These are phyloP conservation scores for Aspergillus sp. DNA, from an alignment of 2,329 filamentous ascomycete genomes.

Conservation along the genomic window DNA sequence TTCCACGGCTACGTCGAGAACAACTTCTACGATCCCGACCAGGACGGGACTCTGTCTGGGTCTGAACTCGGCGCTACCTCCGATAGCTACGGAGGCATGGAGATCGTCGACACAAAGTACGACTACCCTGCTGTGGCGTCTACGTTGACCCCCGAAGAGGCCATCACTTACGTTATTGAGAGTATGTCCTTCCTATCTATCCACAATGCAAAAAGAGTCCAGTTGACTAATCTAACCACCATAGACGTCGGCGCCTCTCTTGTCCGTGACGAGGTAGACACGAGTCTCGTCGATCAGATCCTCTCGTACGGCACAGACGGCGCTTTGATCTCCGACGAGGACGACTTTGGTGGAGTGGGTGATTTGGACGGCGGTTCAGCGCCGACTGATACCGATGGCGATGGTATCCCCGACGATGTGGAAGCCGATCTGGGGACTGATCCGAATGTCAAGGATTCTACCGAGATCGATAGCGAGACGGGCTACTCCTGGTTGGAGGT, in stretches of 20 bases:
- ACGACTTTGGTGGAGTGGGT: conserved; percentile 14
- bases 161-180: conserved; percentile 12
- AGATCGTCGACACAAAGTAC: conserved; percentile 13
- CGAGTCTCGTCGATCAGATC: conserved; percentile 12
- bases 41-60: conserved; percentile 52
- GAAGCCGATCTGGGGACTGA: conserved; percentile 17
- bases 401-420: conserved; percentile 18
- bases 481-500: conserved; percentile 19
- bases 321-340: conserved; percentile 18
- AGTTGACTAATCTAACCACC: neutral
- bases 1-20: conserved; percentile 55
- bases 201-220: neutral
- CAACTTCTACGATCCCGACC: conserved; percentile 55
- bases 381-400: conserved; percentile 15
- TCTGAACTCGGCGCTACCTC: conserved; percentile 9
- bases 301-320: conserved; percentile 14
- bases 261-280: conserved; percentile 16
- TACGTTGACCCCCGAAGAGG: conserved; percentile 11
- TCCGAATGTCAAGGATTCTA: conserved; percentile 16
- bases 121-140: conserved; percentile 13
- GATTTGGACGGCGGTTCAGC: conserved; percentile 13
- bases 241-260: conserved; percentile 18
- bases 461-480: conserved; percentile 12
- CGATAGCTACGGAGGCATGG: conserved; percentile 17
- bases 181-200: conserved; percentile 5